Conservation (phyloP, 2,329 filamentous ascomycete genomes). For the Trichophyton simii region DNA sequence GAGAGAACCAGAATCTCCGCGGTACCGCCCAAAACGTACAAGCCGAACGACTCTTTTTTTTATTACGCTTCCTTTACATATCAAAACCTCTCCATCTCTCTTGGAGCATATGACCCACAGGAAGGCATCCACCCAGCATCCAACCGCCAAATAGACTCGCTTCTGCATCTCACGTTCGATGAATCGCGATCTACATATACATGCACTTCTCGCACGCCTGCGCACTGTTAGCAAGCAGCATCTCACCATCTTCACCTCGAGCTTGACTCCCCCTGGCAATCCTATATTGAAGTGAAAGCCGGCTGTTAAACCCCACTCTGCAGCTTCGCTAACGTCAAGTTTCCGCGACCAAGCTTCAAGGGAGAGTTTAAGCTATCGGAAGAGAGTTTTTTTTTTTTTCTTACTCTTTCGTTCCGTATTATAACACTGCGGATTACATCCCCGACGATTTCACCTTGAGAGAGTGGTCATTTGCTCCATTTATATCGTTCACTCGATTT, state of each 20-base stretch:
- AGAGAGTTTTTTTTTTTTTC: not conserved
- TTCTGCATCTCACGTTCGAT: constrained; percentile 4
- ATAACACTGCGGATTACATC: constrained; percentile 2
- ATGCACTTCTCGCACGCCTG: not conserved
- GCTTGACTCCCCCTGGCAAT: constrained; percentile 5
- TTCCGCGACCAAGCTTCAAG: constrained; percentile 6
- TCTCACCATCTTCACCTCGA: not conserved
- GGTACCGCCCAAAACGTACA: not conserved
- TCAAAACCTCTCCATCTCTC: not conserved
- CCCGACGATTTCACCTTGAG: not conserved
- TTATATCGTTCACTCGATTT: constrained; percentile 4
- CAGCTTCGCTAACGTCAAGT: constrained; percentile 5
- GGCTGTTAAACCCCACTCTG: constrained; percentile 5
- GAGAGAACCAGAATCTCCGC: not conserved
- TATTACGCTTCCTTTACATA: not conserved
- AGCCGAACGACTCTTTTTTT: not conserved
- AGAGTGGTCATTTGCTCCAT: constrained; percentile 5
- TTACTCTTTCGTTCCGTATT: not conserved
- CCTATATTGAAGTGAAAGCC: not conserved
- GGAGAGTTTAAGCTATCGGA: constrained; percentile 4
- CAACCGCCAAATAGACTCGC: constrained; percentile 4
- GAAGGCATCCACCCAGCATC: not conserved
- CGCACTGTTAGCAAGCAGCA: constrained; percentile 1
- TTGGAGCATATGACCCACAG: constrained; percentile 1
- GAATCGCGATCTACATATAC: constrained; percentile 3